Conservation (phyloP, 306 rosid species). For the Delonix regia region DNA sequence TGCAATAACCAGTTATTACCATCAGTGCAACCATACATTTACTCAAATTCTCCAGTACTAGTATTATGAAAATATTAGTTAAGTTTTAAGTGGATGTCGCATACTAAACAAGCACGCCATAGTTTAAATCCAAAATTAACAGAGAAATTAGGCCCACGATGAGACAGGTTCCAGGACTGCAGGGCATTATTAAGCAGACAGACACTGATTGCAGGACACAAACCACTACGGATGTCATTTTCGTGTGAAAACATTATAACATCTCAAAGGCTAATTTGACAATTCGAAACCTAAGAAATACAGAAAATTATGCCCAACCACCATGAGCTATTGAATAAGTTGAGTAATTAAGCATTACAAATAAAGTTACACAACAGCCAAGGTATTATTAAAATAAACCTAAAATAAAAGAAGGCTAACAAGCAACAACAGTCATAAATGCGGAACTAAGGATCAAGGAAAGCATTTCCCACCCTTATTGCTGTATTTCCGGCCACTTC, state of each 20-base stretch:
- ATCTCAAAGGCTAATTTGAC: background rate
- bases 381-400: background rate
- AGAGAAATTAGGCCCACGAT: background rate
- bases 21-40: background rate
- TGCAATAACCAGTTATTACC: constrained; percentile 41
- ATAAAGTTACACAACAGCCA: background rate
- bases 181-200: background rate
- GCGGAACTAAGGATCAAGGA: background rate
- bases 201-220: background rate
- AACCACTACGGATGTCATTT: background rate
- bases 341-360: background rate
- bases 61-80: background rate
- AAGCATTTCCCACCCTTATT: constrained; percentile 58
- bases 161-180: background rate
- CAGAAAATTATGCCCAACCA: background rate
- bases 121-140: background rate
- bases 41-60: too few species aligned
- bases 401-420: background rate
- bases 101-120: background rate
- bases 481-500: constrained; percentile 96
- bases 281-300: background rate
- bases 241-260: background rate
- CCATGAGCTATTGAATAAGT: background rate
- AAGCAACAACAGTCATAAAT: background rate
- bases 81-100: background rate